Base-by-base conservation (phyloP, 441 rosid species). In the Metrosideros polymorpha region DNA sequence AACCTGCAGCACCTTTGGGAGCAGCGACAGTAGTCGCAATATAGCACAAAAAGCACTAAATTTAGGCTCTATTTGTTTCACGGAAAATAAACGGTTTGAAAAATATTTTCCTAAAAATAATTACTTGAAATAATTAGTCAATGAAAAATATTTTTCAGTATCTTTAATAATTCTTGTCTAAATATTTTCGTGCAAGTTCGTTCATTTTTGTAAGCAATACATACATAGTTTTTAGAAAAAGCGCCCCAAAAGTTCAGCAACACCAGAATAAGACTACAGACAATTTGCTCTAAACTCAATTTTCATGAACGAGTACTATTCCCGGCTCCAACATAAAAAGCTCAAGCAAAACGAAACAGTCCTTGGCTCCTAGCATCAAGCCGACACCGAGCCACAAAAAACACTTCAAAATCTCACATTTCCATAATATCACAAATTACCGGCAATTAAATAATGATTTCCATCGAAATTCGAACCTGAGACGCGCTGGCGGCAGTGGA, bases 401-500 rank as follows among this genome's bases (percentile, higher is more conserved):
- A 8, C 42, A 8, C 12, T 66, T 10, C 7, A 39, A 47, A 85
- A 29, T 49, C 76, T 71, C 86, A 27, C 14, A 27, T 35, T 71
- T 82, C 84, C 55, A 19, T 49, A 52, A 82, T 19, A 77, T 55
- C 45, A 10, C 24, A 51, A 42, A 27, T n/a, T 12, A 19, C 29
- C 84, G 55, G 27, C 51, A 6, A 24, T 22, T 85, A 45, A 0
- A 49, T 10, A 52, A 13, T 50, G 77, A 39, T 53, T 30, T 45
- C 54, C 25, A 61, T 55, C 3, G 39, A 32, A 32, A 47, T 30
- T 35, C 42, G 51, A 49, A 83, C 88, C 88, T 86, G 88, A 63
- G 88, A 86, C 42, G 87, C 79, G 76, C 84, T 79, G 10, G 87
- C 54, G 13, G 87, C 49, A 18, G 87, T 45, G n/a, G 88, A 86